Base-by-base conservation (phyloP, 1,284 basidiomycete species). In the Coriolopsis trogii region DNA sequence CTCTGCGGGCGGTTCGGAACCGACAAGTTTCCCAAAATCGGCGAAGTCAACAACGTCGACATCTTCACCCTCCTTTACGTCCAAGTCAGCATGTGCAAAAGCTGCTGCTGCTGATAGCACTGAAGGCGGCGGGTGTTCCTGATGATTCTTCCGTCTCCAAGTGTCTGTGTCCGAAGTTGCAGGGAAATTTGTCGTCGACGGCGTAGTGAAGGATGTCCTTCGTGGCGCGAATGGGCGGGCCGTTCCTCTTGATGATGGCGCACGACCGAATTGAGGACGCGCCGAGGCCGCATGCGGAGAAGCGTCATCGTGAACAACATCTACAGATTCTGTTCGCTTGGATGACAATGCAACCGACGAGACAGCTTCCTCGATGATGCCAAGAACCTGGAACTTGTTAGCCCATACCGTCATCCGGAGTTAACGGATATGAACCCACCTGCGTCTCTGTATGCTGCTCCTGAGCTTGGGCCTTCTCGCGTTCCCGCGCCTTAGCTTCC, bases 41-140 rank as follows among this genome's bases (percentile, higher is more conserved):
- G 79, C 80, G 62, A 90, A 92, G 62, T 92, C 89, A 16, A 93
- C 77, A 13, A 89, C 79, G 61, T 91, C 88, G 3, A 91, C 73
- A 43, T 84, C 79, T 55, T 85, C 86, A 24, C 79, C 80, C 4
- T 73, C 67, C 50, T 71, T 68, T 37, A 76, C 68, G n/a, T 71
- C 68, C n/a, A 84, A 67, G 13, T 79, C 76, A 8, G 78, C 70
- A 23, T 52, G 75, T 74, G 42, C 80, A 74, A 34, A 81, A 63
- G 66, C 67, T 13, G 71, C 66, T 38, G 63, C 64, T 47, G 66
- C 56, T 18, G 33, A 6, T 13, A 66, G 54, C 29, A 61, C 42
- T 10, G 62, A 45, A 31, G 56, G 31, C 26, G 49, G 36, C 12
- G 55, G 41, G 7, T 50, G 25, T 41, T 52, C 41, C 7, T 49